Evolutionary conservation across 257 asterid species (phyloP).

Genomic region (Nicotiana otophora): DNA sequence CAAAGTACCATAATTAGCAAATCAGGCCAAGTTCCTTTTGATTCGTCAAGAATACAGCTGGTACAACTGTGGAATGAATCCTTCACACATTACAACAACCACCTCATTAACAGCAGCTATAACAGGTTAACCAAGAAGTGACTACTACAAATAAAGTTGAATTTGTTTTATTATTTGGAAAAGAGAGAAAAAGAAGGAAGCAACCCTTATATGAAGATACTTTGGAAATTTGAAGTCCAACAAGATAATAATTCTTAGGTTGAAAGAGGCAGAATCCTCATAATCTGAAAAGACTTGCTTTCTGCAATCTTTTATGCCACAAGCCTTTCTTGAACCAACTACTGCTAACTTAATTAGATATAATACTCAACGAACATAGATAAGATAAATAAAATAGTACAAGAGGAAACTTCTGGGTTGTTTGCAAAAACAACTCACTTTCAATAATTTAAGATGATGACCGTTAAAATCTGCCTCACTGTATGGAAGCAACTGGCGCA

Average conservation of each 20-base stretch:
- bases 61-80: conserved; percentile 54
- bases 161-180: not conserved
- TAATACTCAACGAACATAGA: conserved; percentile 3
- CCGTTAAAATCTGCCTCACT: conserved; percentile 74
- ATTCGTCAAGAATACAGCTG: conserved; percentile 60
- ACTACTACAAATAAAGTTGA: not conserved
- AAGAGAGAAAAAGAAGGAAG: not conserved
- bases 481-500: conserved; percentile 91
- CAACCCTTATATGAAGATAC: not conserved
- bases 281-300: not conserved
- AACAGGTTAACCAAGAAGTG: conserved; percentile 11
- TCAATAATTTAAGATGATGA: conserved; percentile 61
- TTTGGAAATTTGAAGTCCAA: not conserved
- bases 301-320: not conserved
- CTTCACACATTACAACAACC: conserved; percentile 27
- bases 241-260: not conserved
- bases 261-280: not conserved
- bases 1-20: conserved; percentile 51
- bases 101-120: not conserved
- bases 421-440: conserved; percentile 42
- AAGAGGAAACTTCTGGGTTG: conserved; percentile 2
- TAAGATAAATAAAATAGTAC: not conserved
- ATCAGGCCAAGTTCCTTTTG: conserved; percentile 89
- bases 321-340: not conserved
- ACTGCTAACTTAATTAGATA: not conserved